These are phyloP conservation scores for Schizosaccharomyces octosporus DNA, from an alignment of 805 yeast genomes.

Conservation along the genomic window DNA sequence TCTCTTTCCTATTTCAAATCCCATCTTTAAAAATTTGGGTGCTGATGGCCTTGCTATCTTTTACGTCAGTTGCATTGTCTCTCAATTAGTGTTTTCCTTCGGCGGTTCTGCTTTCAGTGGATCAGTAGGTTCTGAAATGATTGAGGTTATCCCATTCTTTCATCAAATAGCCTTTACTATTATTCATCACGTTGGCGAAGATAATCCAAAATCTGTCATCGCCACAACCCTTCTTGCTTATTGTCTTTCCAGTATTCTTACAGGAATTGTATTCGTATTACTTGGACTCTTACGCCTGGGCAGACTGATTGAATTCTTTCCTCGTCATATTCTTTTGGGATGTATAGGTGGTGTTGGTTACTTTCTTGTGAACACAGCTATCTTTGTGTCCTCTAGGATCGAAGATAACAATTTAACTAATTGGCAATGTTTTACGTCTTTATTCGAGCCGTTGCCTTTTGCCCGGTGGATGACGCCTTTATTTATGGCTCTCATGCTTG, in stretches of 20 bases:
- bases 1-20: conserved; percentile 72
- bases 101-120: conserved; percentile 79
- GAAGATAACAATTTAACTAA: conserved; percentile 51
- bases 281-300: conserved; percentile 68
- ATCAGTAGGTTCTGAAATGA: conserved; percentile 96
- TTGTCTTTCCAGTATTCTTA: conserved; percentile 58
- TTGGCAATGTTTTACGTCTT: conserved; percentile 6
- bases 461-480: conserved; percentile 53
- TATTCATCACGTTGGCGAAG: conserved; percentile 28
- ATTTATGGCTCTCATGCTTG: conserved; percentile 31
- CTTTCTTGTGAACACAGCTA: conserved; percentile 67
- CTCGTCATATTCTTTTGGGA: conserved; percentile 84
- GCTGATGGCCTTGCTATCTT: conserved; percentile 86
- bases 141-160: conserved; percentile 94
- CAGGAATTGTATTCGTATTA: conserved; percentile 56
- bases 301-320: conserved; percentile 77
- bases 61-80: conserved; percentile 70
- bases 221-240: conserved; percentile 75
- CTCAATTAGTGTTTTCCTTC: conserved; percentile 65
- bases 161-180: conserved; percentile 77
- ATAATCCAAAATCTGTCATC: conserved; percentile 24
- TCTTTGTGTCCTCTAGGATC: conserved; percentile 69
- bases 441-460: conserved; percentile 25
- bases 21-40: conserved; percentile 52
- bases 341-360: conserved; percentile 98